Base-by-base conservation (phyloP, 2,329 filamentous ascomycete species). In the Aureobasidium sp. region DNA sequence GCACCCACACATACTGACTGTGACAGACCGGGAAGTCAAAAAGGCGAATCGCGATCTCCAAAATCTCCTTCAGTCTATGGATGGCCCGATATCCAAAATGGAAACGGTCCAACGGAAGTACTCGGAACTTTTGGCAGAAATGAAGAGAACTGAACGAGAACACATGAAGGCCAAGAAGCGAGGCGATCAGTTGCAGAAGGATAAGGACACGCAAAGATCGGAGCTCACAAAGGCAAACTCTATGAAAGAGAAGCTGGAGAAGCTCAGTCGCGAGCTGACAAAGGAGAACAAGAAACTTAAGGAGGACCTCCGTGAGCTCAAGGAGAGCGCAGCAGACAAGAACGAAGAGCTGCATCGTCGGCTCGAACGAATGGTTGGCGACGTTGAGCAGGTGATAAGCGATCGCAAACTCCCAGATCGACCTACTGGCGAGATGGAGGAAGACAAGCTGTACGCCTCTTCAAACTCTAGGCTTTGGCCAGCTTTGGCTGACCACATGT, bases 201-300 rank as follows among this genome's bases (percentile, higher is more conserved):
- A 99, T 70, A 95, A 96, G 74, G 94, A 99, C 73, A 87, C 90
- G 67, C 88, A 89, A 62, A 86, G 91, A 69, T 89, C 87, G 51
- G 94, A 99, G 73, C 81, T 96, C 62, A 93, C 86, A 77, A 96
- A 96, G 77, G 93, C 92, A 25, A 87, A 89, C 22, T 89, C 87
- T 1, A 85, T 97, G 72, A 97, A 96, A 75, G 92, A 97, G 74
- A 97, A 97, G 77, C 80, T 99, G 49, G 94, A 99, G 76, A 99
- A 97, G 73, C 81, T 99, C 36, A 97, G 92, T 70, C 83, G 94
- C 62, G 94, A 99, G 75, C 82, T 99, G 61, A 94, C 95, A 64
- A 89, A 93, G 70, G 94, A 99, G 72, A 99, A 99, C 75, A 97
- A 97, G 77, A 95, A 96, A 77, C 86, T 99, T 67, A 97, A 97